Conservation (phyloP, 306 rosid species). For the Prunus mume region DNA sequence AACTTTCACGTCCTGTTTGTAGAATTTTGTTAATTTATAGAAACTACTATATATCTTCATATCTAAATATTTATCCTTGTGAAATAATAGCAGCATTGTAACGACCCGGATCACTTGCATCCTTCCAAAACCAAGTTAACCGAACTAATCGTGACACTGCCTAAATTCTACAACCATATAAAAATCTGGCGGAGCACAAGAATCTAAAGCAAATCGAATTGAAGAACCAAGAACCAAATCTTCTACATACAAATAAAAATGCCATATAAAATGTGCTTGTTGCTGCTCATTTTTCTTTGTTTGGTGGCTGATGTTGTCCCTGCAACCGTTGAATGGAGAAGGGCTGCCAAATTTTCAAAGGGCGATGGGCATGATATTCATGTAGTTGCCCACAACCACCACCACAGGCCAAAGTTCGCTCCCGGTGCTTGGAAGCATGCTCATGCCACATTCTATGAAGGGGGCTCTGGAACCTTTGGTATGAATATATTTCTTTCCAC, state of each 20-base stretch:
- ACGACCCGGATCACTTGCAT: conserved; percentile 18
- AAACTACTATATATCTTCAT: neutral
- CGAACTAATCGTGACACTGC: neutral
- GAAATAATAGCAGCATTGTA: conserved; percentile 1
- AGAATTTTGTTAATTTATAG: neutral
- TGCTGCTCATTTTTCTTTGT: conserved; percentile 23
- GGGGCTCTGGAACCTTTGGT: conserved; percentile 58
- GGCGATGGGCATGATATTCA: neutral
- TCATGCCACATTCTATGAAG: conserved; percentile 76
- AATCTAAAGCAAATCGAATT: neutral
- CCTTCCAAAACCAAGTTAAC: conserved; percentile 22
- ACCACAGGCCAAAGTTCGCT: conserved; percentile 13
- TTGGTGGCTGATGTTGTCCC: neutral
- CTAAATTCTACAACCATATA: conserved; percentile 16
- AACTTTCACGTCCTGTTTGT: neutral
- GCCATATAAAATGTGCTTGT: conserved; percentile 28
- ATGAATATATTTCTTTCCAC: neutral
- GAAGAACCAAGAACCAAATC: neutral
- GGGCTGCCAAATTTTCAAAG: neutral
- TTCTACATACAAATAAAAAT: neutral
- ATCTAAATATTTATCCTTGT: neutral
- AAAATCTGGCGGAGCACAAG: neutral
- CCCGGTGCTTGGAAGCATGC: conserved; percentile 66
- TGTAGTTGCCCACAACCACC: conserved; percentile 5
- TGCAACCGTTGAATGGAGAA: neutral